Base-by-base conservation (phyloP, 305 asterid genomes). In the Petunia hybrid region DNA sequence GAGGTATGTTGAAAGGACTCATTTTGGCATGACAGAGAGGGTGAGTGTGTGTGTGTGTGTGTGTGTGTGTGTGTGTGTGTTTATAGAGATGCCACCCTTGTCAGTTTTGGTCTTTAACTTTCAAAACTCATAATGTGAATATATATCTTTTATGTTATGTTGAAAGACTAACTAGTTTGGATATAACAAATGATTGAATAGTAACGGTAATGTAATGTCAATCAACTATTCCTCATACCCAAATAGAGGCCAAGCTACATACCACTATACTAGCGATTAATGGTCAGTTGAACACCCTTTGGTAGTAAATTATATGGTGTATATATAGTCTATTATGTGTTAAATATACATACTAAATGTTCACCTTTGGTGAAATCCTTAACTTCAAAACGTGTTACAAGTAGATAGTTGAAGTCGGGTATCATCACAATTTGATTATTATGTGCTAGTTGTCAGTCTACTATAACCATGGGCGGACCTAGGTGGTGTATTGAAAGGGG, bases 21-120 rank as follows among this genome's bases (percentile, higher is more conserved):
- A 80, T 86, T 88, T 83, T 85, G 51, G 90, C 91, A 91, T 85
- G 92, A 85, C 87, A 88, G 88, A 80, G 89, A 84, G 83, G 31
- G 31, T 22, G 31, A 22, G 31, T 0, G 31, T 77, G 83, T 22
- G 31, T 78, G 81, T 82, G 73, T 64, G 82, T 74, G 77, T 16
- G 83, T 68, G 64, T 14, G 79, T 40, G 57, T 0, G 78, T 3
- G 64, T 6, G 35, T 12, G 2, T 5, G 31, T 22, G 31, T 22
- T 22, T 22, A 22, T 39, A 4, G 40, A 46, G 73, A 73, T 45
- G 42, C 63, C 51, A 36, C 43, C 57, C 76, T 35, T 35, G 48
- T 14, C 63, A 31, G 3, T 48, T 73, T 51, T 51, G 35, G 62
- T 0, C 62, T 9, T 71, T 5, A 16, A 35, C 78, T 31, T 71